phyloP scores from a whole-genome alignment of 2,329 filamentous ascomycete genomes.

The Aureobasidium sp. region DNA sequence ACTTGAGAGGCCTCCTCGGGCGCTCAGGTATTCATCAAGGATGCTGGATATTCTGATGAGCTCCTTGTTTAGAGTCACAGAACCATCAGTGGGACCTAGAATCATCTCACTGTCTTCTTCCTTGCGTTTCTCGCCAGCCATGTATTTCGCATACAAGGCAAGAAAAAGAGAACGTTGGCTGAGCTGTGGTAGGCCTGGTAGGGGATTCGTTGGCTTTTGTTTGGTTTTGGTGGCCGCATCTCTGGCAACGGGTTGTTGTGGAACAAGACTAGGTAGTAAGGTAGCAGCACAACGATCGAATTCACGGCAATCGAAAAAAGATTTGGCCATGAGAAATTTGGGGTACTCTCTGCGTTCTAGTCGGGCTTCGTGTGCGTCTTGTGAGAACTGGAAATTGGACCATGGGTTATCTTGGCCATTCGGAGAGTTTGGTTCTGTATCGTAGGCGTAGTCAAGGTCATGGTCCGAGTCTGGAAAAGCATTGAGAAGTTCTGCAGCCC shows the following conservation, averaged over 20 bases:
- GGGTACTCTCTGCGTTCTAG: conserved; percentile 74
- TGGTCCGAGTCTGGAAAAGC: conserved; percentile 58
- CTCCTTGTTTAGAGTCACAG: conserved; percentile 78
- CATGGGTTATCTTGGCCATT: not conserved
- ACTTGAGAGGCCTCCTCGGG: conserved; percentile 40
- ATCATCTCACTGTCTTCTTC: conserved; percentile 98
- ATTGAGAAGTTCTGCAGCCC: conserved; percentile 89
- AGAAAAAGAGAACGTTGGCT: conserved; percentile 93
- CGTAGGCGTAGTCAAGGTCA: conserved; percentile 39
- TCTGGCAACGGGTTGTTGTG: conserved; percentile 24
- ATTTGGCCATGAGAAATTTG: conserved; percentile 84
- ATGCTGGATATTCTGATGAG: conserved; percentile 67
- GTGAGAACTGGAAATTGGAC: conserved; percentile 3
- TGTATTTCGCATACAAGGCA: conserved; percentile 83
- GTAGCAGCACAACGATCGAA: conserved; percentile 89
- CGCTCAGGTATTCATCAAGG: conserved; percentile 73
- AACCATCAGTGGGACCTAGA: conserved; percentile 83
- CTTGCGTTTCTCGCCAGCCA: conserved; percentile 91
- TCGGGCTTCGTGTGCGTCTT: conserved; percentile 36
- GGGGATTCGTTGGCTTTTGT: conserved; percentile 40
- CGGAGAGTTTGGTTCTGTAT: conserved; percentile 50
- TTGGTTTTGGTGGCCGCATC: conserved; percentile 49
- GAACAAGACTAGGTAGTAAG: conserved; percentile 72
- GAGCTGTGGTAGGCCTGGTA: conserved; percentile 43
- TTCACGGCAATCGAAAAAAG: conserved; percentile 91